These are phyloP conservation scores for Alternaria alternata DNA, from an alignment of 2,329 filamentous ascomycete species.

Conservation along the genomic window DNA sequence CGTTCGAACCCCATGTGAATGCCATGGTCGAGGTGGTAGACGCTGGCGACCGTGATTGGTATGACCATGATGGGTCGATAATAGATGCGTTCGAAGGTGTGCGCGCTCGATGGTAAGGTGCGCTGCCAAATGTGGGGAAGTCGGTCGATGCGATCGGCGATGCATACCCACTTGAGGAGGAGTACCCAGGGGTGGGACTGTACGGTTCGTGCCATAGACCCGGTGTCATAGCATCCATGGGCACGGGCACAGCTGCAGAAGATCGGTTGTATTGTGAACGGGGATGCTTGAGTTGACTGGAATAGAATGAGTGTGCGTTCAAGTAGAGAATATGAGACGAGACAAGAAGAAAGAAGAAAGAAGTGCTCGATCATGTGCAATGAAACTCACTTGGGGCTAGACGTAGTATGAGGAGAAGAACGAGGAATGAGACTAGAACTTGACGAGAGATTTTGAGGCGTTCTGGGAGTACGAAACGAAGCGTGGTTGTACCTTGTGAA, in stretches of 20 bases:
- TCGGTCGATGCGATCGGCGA: slow-evolving; percentile 40
- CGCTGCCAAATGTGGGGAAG: slow-evolving; percentile 40
- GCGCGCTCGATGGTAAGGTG: slow-evolving; percentile 46
- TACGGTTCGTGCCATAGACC: slow-evolving; percentile 40
- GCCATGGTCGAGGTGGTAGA: slow-evolving; percentile 47
- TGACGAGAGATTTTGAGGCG: slow-evolving; percentile 42
- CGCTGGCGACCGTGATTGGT: slow-evolving; percentile 45
- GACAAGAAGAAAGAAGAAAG: slow-evolving; percentile 5
- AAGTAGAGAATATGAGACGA: background rate
- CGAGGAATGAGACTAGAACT: slow-evolving; percentile 40
- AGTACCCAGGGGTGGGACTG: slow-evolving; percentile 41
- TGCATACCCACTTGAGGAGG: slow-evolving; percentile 46
- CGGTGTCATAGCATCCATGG: slow-evolving; percentile 27
- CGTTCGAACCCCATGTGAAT: slow-evolving; percentile 41
- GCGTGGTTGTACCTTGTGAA: slow-evolving; percentile 49
- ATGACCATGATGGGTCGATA: slow-evolving; percentile 41
- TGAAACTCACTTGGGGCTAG: slow-evolving; percentile 49
- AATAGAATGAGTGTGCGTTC: slow-evolving; percentile 1
- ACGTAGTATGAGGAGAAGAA: slow-evolving; percentile 40
- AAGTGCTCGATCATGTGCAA: slow-evolving; percentile 27
- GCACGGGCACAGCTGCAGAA: slow-evolving; percentile 26
- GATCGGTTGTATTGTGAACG: slow-evolving; percentile 17
- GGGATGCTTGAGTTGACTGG: slow-evolving; percentile 32
- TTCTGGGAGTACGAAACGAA: slow-evolving; percentile 51
- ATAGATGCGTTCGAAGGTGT: slow-evolving; percentile 50